Conservation (phyloP, 2,329 filamentous ascomycete species). For the Epichloe gansuensis region DNA sequence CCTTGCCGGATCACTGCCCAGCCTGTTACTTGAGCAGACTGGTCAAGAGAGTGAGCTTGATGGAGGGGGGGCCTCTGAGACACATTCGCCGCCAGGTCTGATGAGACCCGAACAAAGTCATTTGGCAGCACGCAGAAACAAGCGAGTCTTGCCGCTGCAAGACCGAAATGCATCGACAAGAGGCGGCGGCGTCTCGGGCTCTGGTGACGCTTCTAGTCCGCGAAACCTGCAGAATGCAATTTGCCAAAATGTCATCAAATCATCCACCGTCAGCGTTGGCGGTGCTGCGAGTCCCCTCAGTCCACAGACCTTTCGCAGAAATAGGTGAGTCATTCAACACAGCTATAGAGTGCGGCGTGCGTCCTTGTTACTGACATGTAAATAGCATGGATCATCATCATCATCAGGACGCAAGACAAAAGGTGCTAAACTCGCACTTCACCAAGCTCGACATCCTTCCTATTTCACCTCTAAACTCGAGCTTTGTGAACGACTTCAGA, state of each 20-base stretch:
- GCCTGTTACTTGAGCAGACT: background rate
- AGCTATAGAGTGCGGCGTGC: background rate
- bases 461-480: background rate
- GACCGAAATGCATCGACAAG: background rate
- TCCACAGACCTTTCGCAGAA: background rate
- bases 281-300: background rate
- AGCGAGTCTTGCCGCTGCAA: background rate
- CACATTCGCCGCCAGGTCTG: background rate
- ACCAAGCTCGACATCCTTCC: background rate
- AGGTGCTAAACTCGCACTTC: background rate
- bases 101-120: background rate
- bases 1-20: constrained; percentile 2
- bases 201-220: background rate
- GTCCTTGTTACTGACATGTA: background rate
- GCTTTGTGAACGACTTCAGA: constrained; percentile 9
- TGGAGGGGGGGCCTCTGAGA: background rate
- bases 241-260: background rate
- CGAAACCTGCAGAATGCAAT: too few relatives aligned
- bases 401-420: background rate
- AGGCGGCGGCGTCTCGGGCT: background rate
- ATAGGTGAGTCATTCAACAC: background rate
- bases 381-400: background rate
- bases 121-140: background rate
- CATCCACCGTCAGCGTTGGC: background rate
- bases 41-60: background rate